Evolutionary conservation across 306 rosid species (phyloP), one percentile per base, ranked within the genome.

Genomic region (Ceratonia siliqua): DNA sequence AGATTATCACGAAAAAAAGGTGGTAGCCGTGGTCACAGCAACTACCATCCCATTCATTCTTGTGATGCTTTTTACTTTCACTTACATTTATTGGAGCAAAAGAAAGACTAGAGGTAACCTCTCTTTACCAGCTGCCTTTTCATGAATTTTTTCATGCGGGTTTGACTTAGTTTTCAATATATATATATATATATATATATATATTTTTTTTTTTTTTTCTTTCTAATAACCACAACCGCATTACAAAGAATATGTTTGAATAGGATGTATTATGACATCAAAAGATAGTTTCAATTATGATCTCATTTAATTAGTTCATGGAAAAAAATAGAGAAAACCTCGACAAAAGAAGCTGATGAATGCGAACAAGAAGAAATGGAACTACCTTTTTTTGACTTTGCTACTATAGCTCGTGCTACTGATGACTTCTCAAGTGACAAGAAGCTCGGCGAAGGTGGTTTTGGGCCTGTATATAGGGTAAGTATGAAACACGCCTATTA

Each of bases 381-480:
- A 11, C 86, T 88, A 9, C 93, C 86, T 0, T 62, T 82, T 3
- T 82, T 87, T 9, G 80, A 82, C 49, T 58, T 86, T 21, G 4
- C 78, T 25, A 30, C 78, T 1, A 62, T 90, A 80, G 52, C 61
- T 4, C 33, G 3, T 18, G 92, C 90, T 13, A 90, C 96, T 0
- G 48, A 71, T 41, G 62, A 81, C 62, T 87, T 90, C 41, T 81
- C 92, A 32, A 18, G 14, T 27, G 4, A 63, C 28, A 81, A 84
- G 2, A 84, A 76, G 84, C 84, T 85, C 20, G 90, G 89, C 1
- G 78, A 87, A 80, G 92, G 94, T 22, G 92, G 89, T 15, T 91
- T 91, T 73, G 94, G 92, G 15, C 82, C 83, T 2, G 92, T 91
- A 17, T 89, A 80, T 55, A 68, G 5, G 81, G 92, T 82, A 87